A percentile compares a stretch with the other conserved stretches of the same genome.
Evolutionary conservation across 208 protist genomes (phyloP).

Genomic region (Phytomonas serpens): DNA sequence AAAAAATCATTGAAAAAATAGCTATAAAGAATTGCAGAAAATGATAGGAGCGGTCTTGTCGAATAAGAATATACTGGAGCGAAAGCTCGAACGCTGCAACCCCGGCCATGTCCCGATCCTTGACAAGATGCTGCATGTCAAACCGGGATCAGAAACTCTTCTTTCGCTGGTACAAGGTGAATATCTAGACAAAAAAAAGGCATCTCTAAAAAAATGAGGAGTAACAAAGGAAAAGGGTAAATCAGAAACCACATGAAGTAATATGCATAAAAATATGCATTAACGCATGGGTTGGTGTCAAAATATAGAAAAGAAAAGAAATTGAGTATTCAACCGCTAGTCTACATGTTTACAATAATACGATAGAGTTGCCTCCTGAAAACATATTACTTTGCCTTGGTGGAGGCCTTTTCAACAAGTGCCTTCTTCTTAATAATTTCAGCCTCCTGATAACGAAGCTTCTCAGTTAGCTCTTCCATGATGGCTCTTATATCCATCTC

Average conservation of each 20-base stretch:
- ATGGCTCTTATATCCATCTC: constrained; percentile 68
- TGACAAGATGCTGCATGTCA: neutral
- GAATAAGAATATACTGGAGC: constrained; percentile 65
- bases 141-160: neutral
- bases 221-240: neutral
- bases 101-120: constrained; percentile 51
- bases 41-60: constrained; percentile 82
- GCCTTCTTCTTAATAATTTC: constrained; percentile 61
- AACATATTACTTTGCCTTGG: neutral
- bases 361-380: neutral
- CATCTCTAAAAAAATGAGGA: constrained; percentile 3
- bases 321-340: constrained; percentile 5
- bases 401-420: constrained; percentile 39
- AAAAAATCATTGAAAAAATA: constrained; percentile 56
- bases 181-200: neutral
- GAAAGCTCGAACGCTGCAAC: constrained; percentile 79
- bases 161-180: neutral
- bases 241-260: neutral
- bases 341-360: neutral
- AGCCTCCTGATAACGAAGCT: constrained; percentile 53
- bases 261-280: neutral
- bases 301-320: constrained; percentile 3
- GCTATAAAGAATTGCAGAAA: constrained; percentile 68
- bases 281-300: constrained; percentile 4
- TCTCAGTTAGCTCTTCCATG: constrained; percentile 64